Evolutionary conservation across 805 yeast species (phyloP), one percentile per base, ranked within the genome.

Genomic region (Metschnikowia vanudenii): DNA sequence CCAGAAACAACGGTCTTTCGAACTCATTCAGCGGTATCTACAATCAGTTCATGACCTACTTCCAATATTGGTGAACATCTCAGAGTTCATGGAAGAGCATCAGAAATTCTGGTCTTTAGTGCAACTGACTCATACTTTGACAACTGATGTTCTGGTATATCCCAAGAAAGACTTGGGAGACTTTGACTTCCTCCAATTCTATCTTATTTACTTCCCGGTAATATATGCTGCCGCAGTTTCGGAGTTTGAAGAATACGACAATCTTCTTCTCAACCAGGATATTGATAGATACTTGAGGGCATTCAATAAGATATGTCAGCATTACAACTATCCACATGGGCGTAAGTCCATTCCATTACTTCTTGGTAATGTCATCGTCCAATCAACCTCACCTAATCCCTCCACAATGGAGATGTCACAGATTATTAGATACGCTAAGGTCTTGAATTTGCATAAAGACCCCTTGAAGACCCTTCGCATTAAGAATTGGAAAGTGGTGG

Each of bases 161-260:
- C 34, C 53, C 13, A 37, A 55, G 2, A 45, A 51, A 18, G 39
- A 47, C 19, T 45, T 58, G 16, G 50, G 57, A 4, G 61, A 60
- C 3, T 58, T 78, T 45, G 72, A 70, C 46, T 57, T 59, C 34
- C 54, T 72, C 24, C 73, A 75, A 37, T 80, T 80, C 56, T 73
- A 74, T 50, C 68, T 78, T 7, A 58, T 74, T 0, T 66, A 79
- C 45, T 78, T 78, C 52, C 80, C 85, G 0, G 73, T 80, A 2
- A 58, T 79, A 10, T 80, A 79, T 58, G 84, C 84, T 2, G 75
- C 84, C 2, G 73, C 82, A 1, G 79, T 79, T 28, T 77, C 84
- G 10, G 80, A 79, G 54, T 80, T 76, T 56, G 83, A 80, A 56
- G 84, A 80, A 53, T 73, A 71, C 51, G 79, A 79, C 50, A 74